phyloP scores from a whole-genome alignment of 257 asterid genomes.

The Solanum lycopersicoides region DNA sequence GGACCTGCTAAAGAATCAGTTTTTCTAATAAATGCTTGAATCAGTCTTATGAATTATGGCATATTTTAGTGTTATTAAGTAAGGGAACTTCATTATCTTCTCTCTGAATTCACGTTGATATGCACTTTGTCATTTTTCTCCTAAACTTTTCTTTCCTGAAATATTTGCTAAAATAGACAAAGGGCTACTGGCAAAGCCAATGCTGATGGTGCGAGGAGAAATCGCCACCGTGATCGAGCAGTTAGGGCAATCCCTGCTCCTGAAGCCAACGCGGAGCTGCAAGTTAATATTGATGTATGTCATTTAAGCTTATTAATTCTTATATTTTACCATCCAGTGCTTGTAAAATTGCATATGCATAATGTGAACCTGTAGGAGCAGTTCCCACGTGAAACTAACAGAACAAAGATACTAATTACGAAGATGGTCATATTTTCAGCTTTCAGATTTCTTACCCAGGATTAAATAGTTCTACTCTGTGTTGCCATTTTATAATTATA shows the following conservation, averaged over 20 bases:
- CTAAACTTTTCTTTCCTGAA: background rate
- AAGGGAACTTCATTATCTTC: background rate
- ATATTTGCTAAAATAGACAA: constrained; percentile 25
- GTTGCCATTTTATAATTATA: background rate
- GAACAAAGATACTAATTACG: background rate
- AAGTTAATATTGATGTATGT: constrained; percentile 71
- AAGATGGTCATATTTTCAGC: background rate
- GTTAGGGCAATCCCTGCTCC: constrained; percentile 63
- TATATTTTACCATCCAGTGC: background rate
- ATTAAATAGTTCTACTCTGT: background rate
- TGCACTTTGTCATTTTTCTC: background rate
- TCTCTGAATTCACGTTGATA: background rate
- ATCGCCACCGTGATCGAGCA: constrained; percentile 55
- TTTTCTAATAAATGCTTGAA: background rate
- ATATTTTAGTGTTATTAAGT: background rate
- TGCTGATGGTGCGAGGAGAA: constrained; percentile 43
- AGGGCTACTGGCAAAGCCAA: constrained; percentile 66
- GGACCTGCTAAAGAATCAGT: background rate
- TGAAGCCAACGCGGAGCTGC: constrained; percentile 88
- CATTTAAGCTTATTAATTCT: background rate
- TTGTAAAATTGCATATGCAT: background rate
- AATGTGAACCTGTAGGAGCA: background rate
- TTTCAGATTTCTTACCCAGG: background rate
- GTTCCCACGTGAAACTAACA: background rate
- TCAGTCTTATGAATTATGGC: background rate